Evolutionary conservation across 257 asterid species (phyloP).

Genomic region (Primulina huaijiensis): DNA sequence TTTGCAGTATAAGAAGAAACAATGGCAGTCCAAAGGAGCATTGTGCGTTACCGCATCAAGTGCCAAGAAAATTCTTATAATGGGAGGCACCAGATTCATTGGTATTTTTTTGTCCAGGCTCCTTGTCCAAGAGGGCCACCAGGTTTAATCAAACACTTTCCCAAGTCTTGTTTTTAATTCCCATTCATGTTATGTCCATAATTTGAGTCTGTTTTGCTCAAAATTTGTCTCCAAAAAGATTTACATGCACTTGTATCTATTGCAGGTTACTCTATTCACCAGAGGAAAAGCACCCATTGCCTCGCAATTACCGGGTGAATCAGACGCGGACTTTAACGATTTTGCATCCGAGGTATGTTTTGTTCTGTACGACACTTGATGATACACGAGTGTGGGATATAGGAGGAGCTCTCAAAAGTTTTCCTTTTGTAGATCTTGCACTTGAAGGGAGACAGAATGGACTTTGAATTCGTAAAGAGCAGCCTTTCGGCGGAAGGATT

Average conservation of each 20-base stretch:
- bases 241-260: neutral
- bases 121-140: slow-evolving; percentile 95
- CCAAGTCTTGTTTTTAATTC: neutral
- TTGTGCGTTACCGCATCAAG: slow-evolving; percentile 68
- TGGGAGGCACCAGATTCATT: slow-evolving; percentile 98
- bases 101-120: slow-evolving; percentile 90
- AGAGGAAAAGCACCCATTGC: slow-evolving; percentile 96
- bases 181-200: neutral
- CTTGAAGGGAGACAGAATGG: slow-evolving; percentile 91
- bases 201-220: neutral
- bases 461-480: slow-evolving; percentile 84
- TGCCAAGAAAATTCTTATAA: slow-evolving; percentile 84
- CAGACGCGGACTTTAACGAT: slow-evolving; percentile 68
- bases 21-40: slow-evolving; percentile 59
- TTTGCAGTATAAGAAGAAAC: slow-evolving; percentile 61
- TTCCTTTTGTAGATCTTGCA: slow-evolving; percentile 60
- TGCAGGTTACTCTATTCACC: slow-evolving; percentile 93
- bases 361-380: neutral
- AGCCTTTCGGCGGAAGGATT: slow-evolving; percentile 87
- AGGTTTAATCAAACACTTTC: slow-evolving; percentile 41
- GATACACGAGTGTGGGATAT: neutral
- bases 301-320: slow-evolving; percentile 87
- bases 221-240: neutral
- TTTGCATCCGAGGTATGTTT: slow-evolving; percentile 67
- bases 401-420: neutral